phyloP scores from a whole-genome alignment of 768 basidiomycete genomes.

The Naematelia aurantialba region DNA sequence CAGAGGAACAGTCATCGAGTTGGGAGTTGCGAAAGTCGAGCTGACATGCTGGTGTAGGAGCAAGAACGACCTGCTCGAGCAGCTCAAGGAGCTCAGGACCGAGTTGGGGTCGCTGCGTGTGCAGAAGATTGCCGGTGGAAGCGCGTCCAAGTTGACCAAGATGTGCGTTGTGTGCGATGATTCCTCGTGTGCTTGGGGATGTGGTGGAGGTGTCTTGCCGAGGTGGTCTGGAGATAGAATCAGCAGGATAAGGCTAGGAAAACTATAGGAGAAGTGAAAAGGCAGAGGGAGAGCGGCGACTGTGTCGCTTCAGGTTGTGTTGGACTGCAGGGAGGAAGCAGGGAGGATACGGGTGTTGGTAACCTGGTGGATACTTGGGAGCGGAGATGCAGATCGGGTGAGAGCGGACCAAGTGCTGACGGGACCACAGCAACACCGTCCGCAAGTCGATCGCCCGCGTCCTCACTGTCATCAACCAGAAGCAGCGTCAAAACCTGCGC shows the following conservation, averaged over 20 bases:
- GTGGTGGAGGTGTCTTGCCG: background rate
- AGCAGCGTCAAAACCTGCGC: conserved; percentile 90
- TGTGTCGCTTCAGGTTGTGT: background rate
- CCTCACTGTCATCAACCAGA: conserved; percentile 97
- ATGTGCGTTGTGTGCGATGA: conserved; percentile 74
- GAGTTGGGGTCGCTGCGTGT: conserved; percentile 92
- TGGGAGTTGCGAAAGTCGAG: background rate
- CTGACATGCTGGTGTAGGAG: conserved; percentile 58
- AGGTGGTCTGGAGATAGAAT: background rate
- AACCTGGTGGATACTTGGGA: background rate
- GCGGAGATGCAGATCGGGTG: background rate
- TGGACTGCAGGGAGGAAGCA: background rate
- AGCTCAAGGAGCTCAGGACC: conserved; percentile 86
- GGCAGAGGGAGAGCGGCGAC: background rate
- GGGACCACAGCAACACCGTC: conserved; percentile 68
- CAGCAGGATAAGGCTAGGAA: background rate
- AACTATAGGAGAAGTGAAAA: background rate
- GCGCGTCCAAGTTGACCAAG: conserved; percentile 91
- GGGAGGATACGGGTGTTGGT: background rate
- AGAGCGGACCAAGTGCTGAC: conserved; percentile 14
- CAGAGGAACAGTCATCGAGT: conserved; percentile 1
- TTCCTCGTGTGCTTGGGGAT: background rate
- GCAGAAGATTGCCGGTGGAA: conserved; percentile 95
- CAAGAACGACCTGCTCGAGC: conserved; percentile 93
- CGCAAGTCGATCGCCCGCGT: conserved; percentile 99